A percentile compares a stretch with the other conserved stretches of the same genome.
Evolutionary conservation across 2,329 filamentous ascomycete genomes (phyloP).

Genomic region (Penicillium frequentans): DNA sequence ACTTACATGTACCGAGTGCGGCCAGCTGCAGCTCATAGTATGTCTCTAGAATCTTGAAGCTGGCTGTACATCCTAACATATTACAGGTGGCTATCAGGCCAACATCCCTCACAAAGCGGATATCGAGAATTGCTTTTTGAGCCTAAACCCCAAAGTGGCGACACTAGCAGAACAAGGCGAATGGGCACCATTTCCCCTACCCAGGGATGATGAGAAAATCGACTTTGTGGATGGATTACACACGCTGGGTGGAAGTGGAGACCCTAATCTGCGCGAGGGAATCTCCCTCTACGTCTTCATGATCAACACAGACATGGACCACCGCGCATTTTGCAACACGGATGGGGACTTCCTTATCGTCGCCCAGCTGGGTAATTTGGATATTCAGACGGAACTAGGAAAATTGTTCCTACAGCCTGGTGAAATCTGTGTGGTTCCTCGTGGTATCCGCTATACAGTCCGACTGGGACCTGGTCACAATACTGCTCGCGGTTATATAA

Average conservation of each 20-base stretch:
- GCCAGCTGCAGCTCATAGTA: neutral
- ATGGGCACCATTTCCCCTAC: constrained; percentile 57
- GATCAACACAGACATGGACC: constrained; percentile 55
- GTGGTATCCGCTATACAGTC: neutral
- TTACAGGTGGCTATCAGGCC: neutral
- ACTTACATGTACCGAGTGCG: neutral
- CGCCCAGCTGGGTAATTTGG: constrained; percentile 60
- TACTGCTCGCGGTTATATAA: neutral
- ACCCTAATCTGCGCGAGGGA: constrained; percentile 54
- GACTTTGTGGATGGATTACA: constrained; percentile 58
- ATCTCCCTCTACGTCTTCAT: constrained; percentile 55
- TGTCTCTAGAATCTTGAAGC: neutral
- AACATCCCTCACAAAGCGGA: neutral
- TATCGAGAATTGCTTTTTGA: neutral
- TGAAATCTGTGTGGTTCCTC: neutral
- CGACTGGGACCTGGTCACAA: neutral
- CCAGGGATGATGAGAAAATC: constrained; percentile 44
- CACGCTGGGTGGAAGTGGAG: constrained; percentile 55
- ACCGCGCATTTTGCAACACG: constrained; percentile 56
- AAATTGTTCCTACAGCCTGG: neutral
- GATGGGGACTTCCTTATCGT: constrained; percentile 66
- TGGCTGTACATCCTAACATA: neutral
- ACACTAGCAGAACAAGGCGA: constrained; percentile 53
- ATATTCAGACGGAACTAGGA: constrained; percentile 65
- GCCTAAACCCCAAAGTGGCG: neutral